Percentiles rank a stretch among this genome's conserved stretches.
phyloP scores from a whole-genome alignment of 208 protist species.

The Tetramitus jugosus region DNA sequence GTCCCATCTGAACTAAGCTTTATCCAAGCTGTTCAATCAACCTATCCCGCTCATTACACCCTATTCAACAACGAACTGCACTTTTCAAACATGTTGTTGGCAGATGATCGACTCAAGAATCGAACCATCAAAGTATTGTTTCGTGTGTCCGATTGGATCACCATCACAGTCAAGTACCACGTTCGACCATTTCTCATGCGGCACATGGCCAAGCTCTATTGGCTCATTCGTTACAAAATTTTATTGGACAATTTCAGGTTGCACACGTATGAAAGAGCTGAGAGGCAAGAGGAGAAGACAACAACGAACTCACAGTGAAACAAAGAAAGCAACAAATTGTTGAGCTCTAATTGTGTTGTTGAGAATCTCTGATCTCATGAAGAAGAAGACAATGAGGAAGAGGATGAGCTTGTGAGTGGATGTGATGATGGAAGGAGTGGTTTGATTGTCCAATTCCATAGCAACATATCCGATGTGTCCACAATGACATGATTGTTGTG shows the following conservation, averaged over 20 bases:
- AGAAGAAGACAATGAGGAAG: no score
- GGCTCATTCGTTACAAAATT: constrained; percentile 11
- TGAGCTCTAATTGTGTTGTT: no score
- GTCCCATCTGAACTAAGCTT: no score
- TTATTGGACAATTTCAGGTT: constrained; percentile 16
- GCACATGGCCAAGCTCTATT: neutral
- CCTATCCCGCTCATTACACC: constrained; percentile 4
- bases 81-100: constrained; percentile 17
- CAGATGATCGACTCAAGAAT: neutral
- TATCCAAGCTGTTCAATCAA: neutral
- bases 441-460: no score
- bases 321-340: no score
- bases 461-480: neutral
- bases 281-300: neutral
- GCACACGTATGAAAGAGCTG: neutral
- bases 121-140: neutral
- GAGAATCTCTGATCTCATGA: no score
- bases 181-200: neutral
- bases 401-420: no score
- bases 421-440: no score
- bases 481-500: neutral
- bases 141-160: neutral
- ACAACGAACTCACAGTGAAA: neutral
- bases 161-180: neutral
- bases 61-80: neutral